Base-by-base conservation (phyloP, 108 stramenopile genomes). In the Cyclotella sp. region DNA sequence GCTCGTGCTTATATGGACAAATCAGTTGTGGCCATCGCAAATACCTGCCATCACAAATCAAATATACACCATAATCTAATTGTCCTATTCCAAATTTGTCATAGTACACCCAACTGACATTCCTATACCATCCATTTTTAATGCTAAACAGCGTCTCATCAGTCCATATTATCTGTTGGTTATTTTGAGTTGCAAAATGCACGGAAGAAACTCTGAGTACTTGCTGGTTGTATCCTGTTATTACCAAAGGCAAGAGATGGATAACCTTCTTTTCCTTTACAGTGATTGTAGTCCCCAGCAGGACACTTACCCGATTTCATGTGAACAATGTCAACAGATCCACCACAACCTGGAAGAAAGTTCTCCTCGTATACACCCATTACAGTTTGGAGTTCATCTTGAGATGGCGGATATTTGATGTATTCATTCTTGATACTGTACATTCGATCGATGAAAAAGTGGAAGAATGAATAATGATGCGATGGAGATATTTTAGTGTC, bases 231-330 rank as follows among this genome's bases (percentile, higher is more conserved):
- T 46, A 42, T 46, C 46, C 57, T 28, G 58, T 34, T 39, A 79
- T 75, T 0, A 61, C 65, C 43, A 78, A 73, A 83, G 2, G 72
- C 71, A 7, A 79, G 11, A 26, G 83, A 67, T 13, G 77, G 72
- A n/a, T n/a, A n/a, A n/a, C n/a, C n/a, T n/a, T n/a, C n/a, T n/a
- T n/a, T n/a, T n/a, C n/a, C n/a, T n/a, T n/a, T n/a, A n/a, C n/a
- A n/a, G n/a, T n/a, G n/a, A n/a, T n/a, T n/a, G n/a, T n/a, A n/a
- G n/a, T n/a, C 58, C 3, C 77, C 68, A 2, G 70, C 70, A n/a
- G 79, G 84, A 66, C 79, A 84, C 28, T 43, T 29, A 30, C 47
- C 34, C 84, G 79, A 84, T 6, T 63, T 53, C 26, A 79, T 26
- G 28, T 80, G 84, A 13, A n/a, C n/a, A n/a, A n/a, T n/a, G n/a